Conservation (phyloP, 2,329 filamentous ascomycete genomes). For the Sclerotiophoma versabilis region DNA sequence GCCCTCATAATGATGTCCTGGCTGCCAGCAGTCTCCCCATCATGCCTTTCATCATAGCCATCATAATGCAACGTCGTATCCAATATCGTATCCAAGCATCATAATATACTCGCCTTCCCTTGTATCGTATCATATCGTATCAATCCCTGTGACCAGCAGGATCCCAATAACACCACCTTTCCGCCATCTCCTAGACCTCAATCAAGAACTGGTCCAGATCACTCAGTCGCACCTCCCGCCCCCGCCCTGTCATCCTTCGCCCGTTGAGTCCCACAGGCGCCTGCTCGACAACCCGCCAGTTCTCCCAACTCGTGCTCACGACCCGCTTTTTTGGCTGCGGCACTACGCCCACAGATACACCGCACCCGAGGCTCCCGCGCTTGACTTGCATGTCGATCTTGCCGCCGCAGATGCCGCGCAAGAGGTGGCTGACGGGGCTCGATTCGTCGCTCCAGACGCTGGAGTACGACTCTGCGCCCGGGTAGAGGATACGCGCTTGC, state of each 20-base stretch:
- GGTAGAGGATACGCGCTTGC: conserved; percentile 51
- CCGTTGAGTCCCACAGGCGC: conserved; percentile 2
- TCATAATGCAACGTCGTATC: conserved; percentile 17
- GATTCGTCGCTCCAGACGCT: conserved; percentile 50
- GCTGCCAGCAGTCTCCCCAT: conserved; percentile 17
- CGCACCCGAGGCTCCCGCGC: conserved; percentile 24
- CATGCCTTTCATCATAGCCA: conserved; percentile 5
- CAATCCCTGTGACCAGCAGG: neutral
- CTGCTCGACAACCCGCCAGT: conserved; percentile 23
- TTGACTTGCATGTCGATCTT: conserved; percentile 42
- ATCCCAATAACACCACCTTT: neutral
- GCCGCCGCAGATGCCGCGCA: conserved; percentile 48
- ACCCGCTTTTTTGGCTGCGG: conserved; percentile 26
- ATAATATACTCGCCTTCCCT: neutral
- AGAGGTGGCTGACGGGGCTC: conserved; percentile 44
- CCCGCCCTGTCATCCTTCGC: neutral
- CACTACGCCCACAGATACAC: conserved; percentile 19
- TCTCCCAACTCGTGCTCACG: conserved; percentile 37
- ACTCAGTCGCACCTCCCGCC: conserved; percentile 7
- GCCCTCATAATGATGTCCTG: conserved; percentile 9
- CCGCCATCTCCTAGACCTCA: conserved; percentile 3
- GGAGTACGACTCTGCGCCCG: conserved; percentile 47
- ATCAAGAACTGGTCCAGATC: conserved; percentile 18
- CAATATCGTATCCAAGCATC: conserved; percentile 5
- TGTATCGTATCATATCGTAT: neutral